Conservation (phyloP, 2,329 filamentous ascomycete species). For the Orbilia javanica region DNA sequence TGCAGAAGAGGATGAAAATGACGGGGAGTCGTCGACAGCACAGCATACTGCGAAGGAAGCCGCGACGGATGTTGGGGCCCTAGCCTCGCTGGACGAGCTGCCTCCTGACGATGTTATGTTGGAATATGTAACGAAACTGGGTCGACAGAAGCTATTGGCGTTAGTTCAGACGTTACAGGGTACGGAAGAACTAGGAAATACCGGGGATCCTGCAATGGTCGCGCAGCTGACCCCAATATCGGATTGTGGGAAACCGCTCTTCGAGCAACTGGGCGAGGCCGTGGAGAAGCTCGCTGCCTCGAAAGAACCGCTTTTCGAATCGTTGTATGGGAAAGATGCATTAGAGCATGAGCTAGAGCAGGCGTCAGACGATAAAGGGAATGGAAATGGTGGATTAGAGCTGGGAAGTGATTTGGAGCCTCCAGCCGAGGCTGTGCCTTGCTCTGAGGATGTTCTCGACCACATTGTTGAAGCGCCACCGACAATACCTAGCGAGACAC, state of each 20-base stretch:
- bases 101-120: conserved; percentile 38
- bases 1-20: not conserved
- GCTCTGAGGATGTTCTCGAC: not conserved
- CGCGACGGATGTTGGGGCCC: conserved; percentile 7
- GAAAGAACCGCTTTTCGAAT: not conserved
- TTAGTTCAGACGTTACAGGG: conserved; percentile 22
- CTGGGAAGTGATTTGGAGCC: not conserved
- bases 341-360: not conserved
- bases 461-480: not conserved
- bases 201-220: conserved; percentile 21
- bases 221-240: conserved; percentile 48
- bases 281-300: conserved; percentile 24
- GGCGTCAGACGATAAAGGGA: not conserved
- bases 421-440: not conserved
- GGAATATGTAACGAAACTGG: conserved; percentile 35
- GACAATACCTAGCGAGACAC: not conserved
- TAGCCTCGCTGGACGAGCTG: conserved; percentile 32
- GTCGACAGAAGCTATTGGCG: conserved; percentile 27
- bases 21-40: not conserved
- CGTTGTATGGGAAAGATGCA: not conserved
- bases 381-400: not conserved
- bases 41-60: not conserved
- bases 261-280: conserved; percentile 37
- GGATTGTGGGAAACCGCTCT: conserved; percentile 41
- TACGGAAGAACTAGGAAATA: not conserved